Evolutionary conservation across 345 rosid species (phyloP).

Genomic region (Moricandia arvensis): DNA sequence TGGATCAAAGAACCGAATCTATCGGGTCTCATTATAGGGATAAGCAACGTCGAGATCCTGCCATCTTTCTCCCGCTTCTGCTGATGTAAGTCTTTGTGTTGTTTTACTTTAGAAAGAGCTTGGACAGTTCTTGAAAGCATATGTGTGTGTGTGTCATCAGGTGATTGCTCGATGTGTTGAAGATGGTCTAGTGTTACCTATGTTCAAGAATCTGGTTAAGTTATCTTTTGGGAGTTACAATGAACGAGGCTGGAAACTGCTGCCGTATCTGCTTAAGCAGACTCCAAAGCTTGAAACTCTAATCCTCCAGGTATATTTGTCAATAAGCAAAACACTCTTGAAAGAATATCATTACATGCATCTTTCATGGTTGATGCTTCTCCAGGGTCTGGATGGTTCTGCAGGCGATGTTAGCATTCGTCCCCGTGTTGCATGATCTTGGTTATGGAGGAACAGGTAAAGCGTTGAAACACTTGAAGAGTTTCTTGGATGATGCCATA

Average conservation of each 20-base stretch:
- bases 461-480: not conserved
- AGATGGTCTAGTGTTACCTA: not conserved
- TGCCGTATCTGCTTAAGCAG: not conserved
- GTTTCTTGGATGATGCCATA: not conserved
- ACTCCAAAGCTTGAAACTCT: slow-evolving; percentile 23
- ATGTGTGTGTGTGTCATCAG: not conserved
- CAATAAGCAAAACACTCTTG: not conserved
- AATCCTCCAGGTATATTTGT: slow-evolving; percentile 5
- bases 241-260: not conserved
- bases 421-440: not conserved
- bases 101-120: not conserved
- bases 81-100: not conserved
- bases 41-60: not conserved
- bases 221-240: not conserved
- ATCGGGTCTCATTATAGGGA: not conserved
- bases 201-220: slow-evolving; percentile 12
- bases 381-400: not conserved
- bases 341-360: not conserved
- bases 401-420: not conserved
- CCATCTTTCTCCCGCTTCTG: not conserved
- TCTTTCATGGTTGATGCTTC: not conserved
- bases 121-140: slow-evolving; percentile 5
- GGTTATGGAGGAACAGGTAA: not conserved
- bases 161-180: not conserved
- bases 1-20: not conserved